These are phyloP conservation scores for Pelargonium citronellum DNA, from an alignment of 441 rosid genomes.

Conservation along the genomic window DNA sequence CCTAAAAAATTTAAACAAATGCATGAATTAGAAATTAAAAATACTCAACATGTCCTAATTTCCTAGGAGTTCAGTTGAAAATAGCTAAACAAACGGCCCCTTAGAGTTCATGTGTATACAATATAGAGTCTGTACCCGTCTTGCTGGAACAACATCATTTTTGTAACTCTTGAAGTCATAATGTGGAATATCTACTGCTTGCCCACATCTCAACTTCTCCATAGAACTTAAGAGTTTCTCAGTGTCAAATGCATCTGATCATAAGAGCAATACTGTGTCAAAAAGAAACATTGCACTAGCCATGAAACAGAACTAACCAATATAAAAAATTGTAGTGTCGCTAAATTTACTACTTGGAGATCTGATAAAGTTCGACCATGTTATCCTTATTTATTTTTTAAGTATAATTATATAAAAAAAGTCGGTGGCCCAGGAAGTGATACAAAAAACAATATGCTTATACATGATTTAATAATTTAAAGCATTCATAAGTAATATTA, in stretches of 20 bases:
- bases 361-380: no score
- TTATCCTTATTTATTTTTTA: no score
- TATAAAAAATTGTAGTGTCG: neutral
- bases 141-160: conserved; percentile 59
- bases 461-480: neutral
- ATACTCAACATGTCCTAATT: no score
- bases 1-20: no score
- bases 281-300: conserved; percentile 9
- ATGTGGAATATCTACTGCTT: conserved; percentile 88
- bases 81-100: no score
- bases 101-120: no score
- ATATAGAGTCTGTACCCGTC: conserved; percentile 57
- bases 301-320: neutral
- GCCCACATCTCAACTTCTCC: conserved; percentile 81
- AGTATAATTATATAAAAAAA: neutral
- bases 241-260: conserved; percentile 89
- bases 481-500: neutral
- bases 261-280: conserved; percentile 22
- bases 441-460: neutral
- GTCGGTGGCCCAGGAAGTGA: conserved; percentile 9
- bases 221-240: conserved; percentile 63
- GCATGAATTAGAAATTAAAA: no score
- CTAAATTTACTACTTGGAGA: conserved; percentile 1
- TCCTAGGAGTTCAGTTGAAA: no score
- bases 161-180: conserved; percentile 94